Evolutionary conservation across 441 rosid genomes (phyloP), one percentile per base, ranked within the genome.

Genomic region (Aquilaria agallochum): DNA sequence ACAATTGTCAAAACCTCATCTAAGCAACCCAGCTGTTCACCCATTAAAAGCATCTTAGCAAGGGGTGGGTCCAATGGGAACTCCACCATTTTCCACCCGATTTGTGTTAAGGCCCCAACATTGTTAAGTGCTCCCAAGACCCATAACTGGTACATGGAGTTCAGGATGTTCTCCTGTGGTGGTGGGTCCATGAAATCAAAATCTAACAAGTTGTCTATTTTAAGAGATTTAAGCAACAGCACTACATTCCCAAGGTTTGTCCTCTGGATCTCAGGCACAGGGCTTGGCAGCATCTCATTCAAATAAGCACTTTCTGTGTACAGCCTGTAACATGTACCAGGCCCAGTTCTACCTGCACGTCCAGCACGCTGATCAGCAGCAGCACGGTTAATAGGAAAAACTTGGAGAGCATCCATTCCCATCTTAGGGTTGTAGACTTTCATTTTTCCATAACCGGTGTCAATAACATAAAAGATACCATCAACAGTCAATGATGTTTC

Each of bases 391-490:
- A 80, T 87, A 2, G 99, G 99, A 64, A 92, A 92, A 59, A 92
- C 97, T 73, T 92, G 99, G 46, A 95, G 96, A 31, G 99, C 97
- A 73, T 95, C 99, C 99, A 95, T 95, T 67, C 98, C 99, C 99
- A 95, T 95, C 78, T 88, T 85, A 12, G 99, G 98, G 69, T 93
- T 95, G 76, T 89, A 92, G 60, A 95, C 99, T 74, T 93, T 93
- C 98, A 93, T 93, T 75, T 93, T 93, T 52, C 95, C 90, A 58
- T 93, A 93, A 33, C 99, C 99, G 0, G 99, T 88, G 76, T 95
- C 99, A n/a, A 95, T 95, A 62, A 95, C 99, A 56, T 74, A 95
- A 63, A 60, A 95, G 56, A 95, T 95, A 53, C 99, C 99, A 75
- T 95, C 99, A 0, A 95, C 99, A 3, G 98, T 95, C 78, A 95